Conservation (phyloP, 2,329 filamentous ascomycete species). For the Emericellopsis atlantica region DNA sequence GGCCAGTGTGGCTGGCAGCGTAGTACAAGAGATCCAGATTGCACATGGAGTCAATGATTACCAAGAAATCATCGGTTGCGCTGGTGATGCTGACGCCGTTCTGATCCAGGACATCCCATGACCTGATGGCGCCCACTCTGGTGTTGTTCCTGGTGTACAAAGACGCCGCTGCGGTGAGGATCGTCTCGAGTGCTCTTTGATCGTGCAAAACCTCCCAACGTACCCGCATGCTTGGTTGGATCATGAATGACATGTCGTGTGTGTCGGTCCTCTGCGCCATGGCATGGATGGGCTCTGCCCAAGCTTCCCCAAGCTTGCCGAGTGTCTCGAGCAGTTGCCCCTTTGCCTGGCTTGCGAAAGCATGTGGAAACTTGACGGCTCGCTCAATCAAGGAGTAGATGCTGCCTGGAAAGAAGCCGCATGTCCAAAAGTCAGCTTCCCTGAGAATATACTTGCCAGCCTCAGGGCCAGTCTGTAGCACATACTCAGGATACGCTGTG, state of each 20-base stretch:
- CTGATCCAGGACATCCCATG: conserved; percentile 27
- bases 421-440: conserved; percentile 18
- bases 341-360: conserved; percentile 4
- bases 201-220: conserved; percentile 32
- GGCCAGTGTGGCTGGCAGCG: conserved; percentile 16
- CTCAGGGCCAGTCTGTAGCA: conserved; percentile 7
- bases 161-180: conserved; percentile 29
- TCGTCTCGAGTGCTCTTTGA: conserved; percentile 19
- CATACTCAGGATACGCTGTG: conserved; percentile 8
- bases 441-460: conserved; percentile 6
- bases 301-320: conserved; percentile 11
- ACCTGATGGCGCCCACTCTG: conserved; percentile 30
- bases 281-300: conserved; percentile 21
- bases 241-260: conserved; percentile 42
- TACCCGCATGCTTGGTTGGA: conserved; percentile 32
- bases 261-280: conserved; percentile 30
- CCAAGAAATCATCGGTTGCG: conserved; percentile 19
- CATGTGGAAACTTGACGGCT: conserved; percentile 15
- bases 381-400: conserved; percentile 21
- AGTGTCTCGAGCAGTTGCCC: conserved; percentile 10
- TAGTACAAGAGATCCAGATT: conserved; percentile 25
- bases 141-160: conserved; percentile 28
- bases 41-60: conserved; percentile 29
- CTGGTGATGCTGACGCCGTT: conserved; percentile 16
- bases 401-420: conserved; percentile 24